Conservation (phyloP, 257 asterid species). For the Nicotiana noctiflora region DNA sequence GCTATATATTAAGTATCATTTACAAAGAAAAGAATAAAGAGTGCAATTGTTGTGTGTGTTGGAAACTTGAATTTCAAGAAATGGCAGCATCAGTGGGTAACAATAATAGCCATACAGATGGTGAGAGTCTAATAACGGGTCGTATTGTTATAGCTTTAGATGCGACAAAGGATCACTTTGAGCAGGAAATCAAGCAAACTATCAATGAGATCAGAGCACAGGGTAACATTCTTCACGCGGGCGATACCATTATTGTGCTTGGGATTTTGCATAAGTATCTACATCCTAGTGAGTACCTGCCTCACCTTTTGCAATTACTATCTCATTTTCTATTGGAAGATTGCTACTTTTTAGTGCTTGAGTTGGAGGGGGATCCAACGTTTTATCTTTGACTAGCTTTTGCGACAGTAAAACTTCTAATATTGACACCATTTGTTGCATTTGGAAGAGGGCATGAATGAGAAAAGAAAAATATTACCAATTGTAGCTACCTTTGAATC, state of each 20-base stretch:
- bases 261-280: slow-evolving; percentile 50
- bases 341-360: not conserved
- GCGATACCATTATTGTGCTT: slow-evolving; percentile 44
- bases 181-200: slow-evolving; percentile 29
- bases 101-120: slow-evolving; percentile 16
- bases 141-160: slow-evolving; percentile 52
- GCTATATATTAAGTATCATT: no score
- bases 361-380: not conserved
- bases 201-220: slow-evolving; percentile 26
- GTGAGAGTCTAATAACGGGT: slow-evolving; percentile 26
- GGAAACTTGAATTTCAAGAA: not conserved
- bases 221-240: slow-evolving; percentile 35
- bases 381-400: not conserved
- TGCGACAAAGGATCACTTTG: slow-evolving; percentile 41
- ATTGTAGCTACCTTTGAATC: not conserved
- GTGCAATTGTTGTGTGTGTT: not conserved
- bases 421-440: not conserved
- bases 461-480: not conserved
- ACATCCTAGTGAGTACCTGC: slow-evolving; percentile 54
- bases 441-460: not conserved
- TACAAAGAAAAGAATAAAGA: no score
- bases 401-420: not conserved
- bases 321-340: not conserved
- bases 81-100: slow-evolving; percentile 31
- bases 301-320: not conserved